Evolutionary conservation across 208 protist species (phyloP).

Genomic region (Acanthamoeba rhysodes): DNA sequence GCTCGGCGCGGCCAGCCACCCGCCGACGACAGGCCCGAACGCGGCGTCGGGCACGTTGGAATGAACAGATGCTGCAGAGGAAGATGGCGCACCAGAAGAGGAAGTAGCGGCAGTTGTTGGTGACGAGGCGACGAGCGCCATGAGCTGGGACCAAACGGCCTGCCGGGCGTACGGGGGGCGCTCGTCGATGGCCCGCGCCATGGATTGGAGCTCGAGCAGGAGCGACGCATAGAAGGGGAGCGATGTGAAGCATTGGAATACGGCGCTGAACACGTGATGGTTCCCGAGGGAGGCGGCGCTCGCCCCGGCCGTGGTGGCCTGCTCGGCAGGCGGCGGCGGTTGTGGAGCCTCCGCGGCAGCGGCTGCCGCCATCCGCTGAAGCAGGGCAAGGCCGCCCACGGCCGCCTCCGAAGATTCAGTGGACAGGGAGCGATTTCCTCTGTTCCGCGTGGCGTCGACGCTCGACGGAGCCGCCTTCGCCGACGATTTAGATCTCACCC

Average conservation of each 20-base stretch:
- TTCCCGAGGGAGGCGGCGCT: neutral
- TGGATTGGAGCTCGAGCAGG: conserved; percentile 41
- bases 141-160: conserved; percentile 20
- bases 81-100: no score
- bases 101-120: neutral
- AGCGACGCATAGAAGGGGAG: conserved; percentile 55
- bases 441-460: neutral
- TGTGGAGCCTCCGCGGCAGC: neutral
- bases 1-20: neutral
- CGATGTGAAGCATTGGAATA: conserved; percentile 23
- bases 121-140: neutral
- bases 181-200: conserved; percentile 22
- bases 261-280: neutral
- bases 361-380: neutral
- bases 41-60: neutral
- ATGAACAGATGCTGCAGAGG: neutral
- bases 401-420: neutral
- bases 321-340: neutral
- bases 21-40: conserved; percentile 10
- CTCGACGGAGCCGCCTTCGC: neutral
- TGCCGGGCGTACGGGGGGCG: neutral
- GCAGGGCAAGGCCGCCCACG: neutral
- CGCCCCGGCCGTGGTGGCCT: no score
- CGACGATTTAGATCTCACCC: neutral
- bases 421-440: neutral